phyloP scores from a whole-genome alignment of 768 basidiomycete species.

The Neoboletus brunneissimus region DNA sequence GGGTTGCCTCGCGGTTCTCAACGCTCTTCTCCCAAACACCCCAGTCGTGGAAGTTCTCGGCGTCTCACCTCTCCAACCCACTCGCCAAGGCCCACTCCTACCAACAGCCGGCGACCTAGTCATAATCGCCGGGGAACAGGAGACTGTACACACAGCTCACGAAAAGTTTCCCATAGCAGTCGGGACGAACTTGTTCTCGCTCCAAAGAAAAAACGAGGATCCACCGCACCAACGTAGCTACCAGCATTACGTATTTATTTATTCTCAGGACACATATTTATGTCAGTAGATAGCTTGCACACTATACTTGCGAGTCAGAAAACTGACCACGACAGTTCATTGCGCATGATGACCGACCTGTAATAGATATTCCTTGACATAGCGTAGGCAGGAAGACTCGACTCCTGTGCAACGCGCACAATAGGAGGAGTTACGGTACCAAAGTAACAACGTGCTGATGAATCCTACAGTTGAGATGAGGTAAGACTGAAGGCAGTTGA shows the following conservation, averaged over 20 bases:
- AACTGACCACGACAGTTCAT: background rate
- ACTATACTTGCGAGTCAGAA: background rate
- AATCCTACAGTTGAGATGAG: background rate
- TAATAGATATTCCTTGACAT: slow-evolving; percentile 1
- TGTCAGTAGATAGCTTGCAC: slow-evolving; percentile 9
- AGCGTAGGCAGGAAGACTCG: background rate
- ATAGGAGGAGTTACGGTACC: background rate
- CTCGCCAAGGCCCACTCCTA: slow-evolving; percentile 16
- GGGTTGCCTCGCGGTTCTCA: slow-evolving; percentile 2
- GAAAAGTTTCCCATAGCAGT: slow-evolving; percentile 18
- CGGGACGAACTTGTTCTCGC: slow-evolving; percentile 7
- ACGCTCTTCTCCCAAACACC: slow-evolving; percentile 11
- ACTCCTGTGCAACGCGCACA: background rate
- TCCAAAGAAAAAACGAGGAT: slow-evolving; percentile 6
- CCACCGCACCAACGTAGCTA: background rate
- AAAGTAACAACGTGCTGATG: slow-evolving; percentile 4
- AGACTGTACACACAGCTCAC: slow-evolving; percentile 15
- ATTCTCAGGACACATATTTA: slow-evolving; percentile 20
- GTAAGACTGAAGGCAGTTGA: background rate
- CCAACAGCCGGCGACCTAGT: slow-evolving; percentile 20
- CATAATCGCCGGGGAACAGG: slow-evolving; percentile 8
- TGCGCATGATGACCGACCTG: background rate
- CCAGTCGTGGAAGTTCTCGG: slow-evolving; percentile 8
- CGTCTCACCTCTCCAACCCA: slow-evolving; percentile 11
- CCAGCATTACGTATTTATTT: slow-evolving; percentile 15